A percentile compares a stretch with the other conserved stretches of the same genome.
These are phyloP conservation scores for Daldinia concentrica DNA, from an alignment of 495 filamentous ascomycete genomes.

Conservation along the genomic window DNA sequence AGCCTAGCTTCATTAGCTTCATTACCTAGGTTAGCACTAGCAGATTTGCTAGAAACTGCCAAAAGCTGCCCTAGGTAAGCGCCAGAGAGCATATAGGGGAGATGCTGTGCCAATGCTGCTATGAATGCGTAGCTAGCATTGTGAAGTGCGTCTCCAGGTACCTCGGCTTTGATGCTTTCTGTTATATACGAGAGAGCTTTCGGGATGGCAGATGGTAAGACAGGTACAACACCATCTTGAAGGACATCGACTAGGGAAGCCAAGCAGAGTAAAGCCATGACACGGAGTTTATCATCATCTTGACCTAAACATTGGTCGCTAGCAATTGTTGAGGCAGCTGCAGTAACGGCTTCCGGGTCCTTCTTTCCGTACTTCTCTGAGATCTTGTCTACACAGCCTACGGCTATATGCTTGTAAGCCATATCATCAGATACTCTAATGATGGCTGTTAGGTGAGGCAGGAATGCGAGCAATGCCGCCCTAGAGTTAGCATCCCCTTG, in stretches of 20 bases:
- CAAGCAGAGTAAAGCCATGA: conserved; percentile 86
- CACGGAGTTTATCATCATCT: conserved; percentile 73
- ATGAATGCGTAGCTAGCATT: conserved; percentile 84
- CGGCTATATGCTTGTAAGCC: conserved; percentile 78
- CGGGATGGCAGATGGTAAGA: conserved; percentile 78
- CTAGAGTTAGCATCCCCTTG: conserved; percentile 72
- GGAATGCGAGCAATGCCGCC: conserved; percentile 75
- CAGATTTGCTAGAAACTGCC: conserved; percentile 72
- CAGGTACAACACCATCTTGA: conserved; percentile 82
- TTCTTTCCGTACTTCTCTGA: conserved; percentile 92
- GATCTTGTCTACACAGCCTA: conserved; percentile 89
- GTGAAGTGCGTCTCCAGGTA: conserved; percentile 69
- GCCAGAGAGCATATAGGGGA: conserved; percentile 86
- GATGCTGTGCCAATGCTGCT: conserved; percentile 75
- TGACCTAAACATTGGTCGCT: conserved; percentile 77
- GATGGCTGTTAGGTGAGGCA: conserved; percentile 77
- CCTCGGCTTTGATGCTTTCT: conserved; percentile 63
- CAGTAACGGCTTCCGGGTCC: conserved; percentile 69
- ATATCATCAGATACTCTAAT: conserved; percentile 74
- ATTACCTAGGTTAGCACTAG: conserved; percentile 62
- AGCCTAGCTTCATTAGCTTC: conserved; percentile 69
- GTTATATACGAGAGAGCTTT: conserved; percentile 74
- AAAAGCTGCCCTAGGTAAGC: conserved; percentile 75
- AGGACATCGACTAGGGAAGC: conserved; percentile 88
- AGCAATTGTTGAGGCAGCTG: conserved; percentile 79